These are phyloP conservation scores for Exophiala oligosperma DNA, from an alignment of 2,329 filamentous ascomycete species.

Conservation along the genomic window DNA sequence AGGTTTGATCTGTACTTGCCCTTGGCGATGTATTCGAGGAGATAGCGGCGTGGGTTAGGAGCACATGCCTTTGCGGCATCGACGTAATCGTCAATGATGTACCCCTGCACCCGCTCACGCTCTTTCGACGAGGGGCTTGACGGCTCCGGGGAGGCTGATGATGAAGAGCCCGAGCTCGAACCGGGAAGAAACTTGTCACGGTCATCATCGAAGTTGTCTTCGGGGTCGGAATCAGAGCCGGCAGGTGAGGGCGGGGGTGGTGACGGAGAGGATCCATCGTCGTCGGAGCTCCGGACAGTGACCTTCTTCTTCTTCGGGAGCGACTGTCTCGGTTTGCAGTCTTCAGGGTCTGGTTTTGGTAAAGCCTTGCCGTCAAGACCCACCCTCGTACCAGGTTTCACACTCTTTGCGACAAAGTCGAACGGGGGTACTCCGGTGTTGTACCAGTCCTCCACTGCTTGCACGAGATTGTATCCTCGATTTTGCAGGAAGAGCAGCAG, in stretches of 20 bases:
- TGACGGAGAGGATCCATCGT: neutral
- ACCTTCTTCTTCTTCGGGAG: neutral
- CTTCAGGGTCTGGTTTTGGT: neutral
- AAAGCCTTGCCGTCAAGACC: neutral
- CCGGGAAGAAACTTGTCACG: neutral
- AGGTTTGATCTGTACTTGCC: slow-evolving; percentile 10
- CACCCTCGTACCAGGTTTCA: neutral
- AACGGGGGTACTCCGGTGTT: neutral
- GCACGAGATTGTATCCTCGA: slow-evolving; percentile 14
- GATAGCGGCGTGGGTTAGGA: slow-evolving; percentile 2
- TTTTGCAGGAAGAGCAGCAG: slow-evolving; percentile 2
- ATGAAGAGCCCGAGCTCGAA: neutral
- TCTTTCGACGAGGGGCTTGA: neutral
- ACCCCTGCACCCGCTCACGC: neutral
- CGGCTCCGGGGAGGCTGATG: neutral
- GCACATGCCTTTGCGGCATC: neutral
- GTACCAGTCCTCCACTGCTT: slow-evolving; percentile 14
- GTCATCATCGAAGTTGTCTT: neutral
- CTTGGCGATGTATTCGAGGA: slow-evolving; percentile 18
- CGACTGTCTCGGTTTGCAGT: neutral
- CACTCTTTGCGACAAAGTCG: neutral
- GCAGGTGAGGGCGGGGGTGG: neutral
- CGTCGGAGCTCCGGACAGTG: neutral
- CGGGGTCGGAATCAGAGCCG: neutral
- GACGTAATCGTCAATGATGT: neutral